A percentile compares a stretch with the other conserved stretches of the same genome.
phyloP scores from a whole-genome alignment of 306 rosid genomes.

The Pyrus pyrifolia region DNA sequence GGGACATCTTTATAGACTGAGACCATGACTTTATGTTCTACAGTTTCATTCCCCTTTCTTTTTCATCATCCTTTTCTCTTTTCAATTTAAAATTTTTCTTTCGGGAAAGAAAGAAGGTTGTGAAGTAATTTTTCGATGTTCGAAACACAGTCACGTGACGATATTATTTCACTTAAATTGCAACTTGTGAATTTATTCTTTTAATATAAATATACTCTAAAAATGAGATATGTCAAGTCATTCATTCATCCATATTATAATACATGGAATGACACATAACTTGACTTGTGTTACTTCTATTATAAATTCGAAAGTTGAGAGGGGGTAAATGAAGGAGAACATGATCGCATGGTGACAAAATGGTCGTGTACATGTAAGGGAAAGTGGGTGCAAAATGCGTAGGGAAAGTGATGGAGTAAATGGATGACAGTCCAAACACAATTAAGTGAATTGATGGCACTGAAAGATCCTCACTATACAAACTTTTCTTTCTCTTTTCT shows the following conservation, averaged over 20 bases:
- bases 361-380: constrained; percentile 57
- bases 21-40: constrained; percentile 42
- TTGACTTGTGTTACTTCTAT: too few species aligned
- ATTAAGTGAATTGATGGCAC: constrained; percentile 47
- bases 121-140: too few species aligned
- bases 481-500: constrained; percentile 29
- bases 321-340: constrained; percentile 29
- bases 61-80: constrained; percentile 20
- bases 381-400: constrained; percentile 53
- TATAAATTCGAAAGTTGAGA: constrained; percentile 19
- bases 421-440: constrained; percentile 77
- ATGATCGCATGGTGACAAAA: constrained; percentile 53
- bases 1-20: constrained; percentile 40
- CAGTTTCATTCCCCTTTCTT: constrained; percentile 23
- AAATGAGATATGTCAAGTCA: too few species aligned
- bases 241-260: too few species aligned
- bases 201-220: too few species aligned
- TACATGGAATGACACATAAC: too few species aligned
- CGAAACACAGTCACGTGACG: too few species aligned
- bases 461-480: constrained; percentile 38
- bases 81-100: constrained; percentile 14
- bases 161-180: too few species aligned
- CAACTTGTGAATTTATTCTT: too few species aligned
- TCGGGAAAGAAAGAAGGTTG: constrained; percentile 26
- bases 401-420: constrained; percentile 33